Conservation (phyloP, 2,329 filamentous ascomycete species). For the Graphilbum sp. region DNA sequence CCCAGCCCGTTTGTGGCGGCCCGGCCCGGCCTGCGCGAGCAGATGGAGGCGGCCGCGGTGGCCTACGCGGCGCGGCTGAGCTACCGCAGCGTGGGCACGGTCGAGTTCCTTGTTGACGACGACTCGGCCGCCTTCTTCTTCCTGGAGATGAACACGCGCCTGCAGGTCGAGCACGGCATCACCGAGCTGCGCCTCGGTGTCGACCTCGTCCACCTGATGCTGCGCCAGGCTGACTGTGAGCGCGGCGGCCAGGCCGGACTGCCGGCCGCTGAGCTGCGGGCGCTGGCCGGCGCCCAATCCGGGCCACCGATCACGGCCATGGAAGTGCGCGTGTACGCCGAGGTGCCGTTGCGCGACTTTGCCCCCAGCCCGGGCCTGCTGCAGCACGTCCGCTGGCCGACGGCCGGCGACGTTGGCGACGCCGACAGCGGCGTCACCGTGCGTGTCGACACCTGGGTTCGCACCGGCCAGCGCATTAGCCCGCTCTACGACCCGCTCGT, state of each 20-base stretch:
- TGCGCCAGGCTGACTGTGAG: conserved; percentile 28
- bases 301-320: conserved; percentile 43
- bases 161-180: conserved; percentile 29
- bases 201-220: conserved; percentile 20
- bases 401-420: conserved; percentile 4
- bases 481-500: conserved; percentile 3
- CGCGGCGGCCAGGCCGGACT: conserved; percentile 21
- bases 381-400: conserved; percentile 42
- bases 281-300: conserved; percentile 41
- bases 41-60: conserved; percentile 11
- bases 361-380: conserved; percentile 52
- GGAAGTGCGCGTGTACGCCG: conserved; percentile 57
- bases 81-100: conserved; percentile 6
- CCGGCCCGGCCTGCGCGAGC: conserved; percentile 11
- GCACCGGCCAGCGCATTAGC: conserved; percentile 34
- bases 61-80: background rate
- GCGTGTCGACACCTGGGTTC: conserved; percentile 55
- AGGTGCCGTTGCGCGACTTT: conserved; percentile 49
- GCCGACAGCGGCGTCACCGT: conserved; percentile 13
- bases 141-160: conserved; percentile 8
- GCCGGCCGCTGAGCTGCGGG: conserved; percentile 47
- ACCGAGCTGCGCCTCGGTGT: conserved; percentile 22
- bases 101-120: conserved; percentile 7
- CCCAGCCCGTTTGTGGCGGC: conserved; percentile 32
- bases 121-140: conserved; percentile 5